A percentile compares a stretch with the other conserved stretches of the same genome.
Evolutionary conservation across 768 basidiomycete species (phyloP).

Genomic region (Serendipita indica): DNA sequence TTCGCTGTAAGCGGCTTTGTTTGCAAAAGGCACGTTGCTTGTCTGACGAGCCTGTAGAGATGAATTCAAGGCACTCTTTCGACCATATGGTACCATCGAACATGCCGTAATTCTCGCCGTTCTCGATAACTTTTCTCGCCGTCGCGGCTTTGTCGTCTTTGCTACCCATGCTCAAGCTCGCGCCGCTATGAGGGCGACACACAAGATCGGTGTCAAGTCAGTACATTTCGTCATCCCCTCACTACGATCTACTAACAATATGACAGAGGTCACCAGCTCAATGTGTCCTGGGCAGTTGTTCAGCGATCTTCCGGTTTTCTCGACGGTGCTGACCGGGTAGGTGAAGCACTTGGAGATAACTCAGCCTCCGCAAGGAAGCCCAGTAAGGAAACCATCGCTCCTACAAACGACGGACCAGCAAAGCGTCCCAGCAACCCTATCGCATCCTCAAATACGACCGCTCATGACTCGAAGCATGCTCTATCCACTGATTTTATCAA

Average conservation of each 20-base stretch:
- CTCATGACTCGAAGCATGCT: constrained; percentile 17
- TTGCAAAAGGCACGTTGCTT: constrained; percentile 6
- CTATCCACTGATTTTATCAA: background rate
- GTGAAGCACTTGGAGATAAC: background rate
- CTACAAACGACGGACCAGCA: background rate
- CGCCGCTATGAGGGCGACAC: constrained; percentile 47
- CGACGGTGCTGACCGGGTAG: constrained; percentile 58
- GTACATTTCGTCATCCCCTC: background rate
- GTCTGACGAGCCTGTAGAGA: constrained; percentile 26
- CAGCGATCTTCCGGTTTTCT: constrained; percentile 71
- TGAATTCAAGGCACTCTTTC: constrained; percentile 47
- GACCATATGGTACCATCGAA: constrained; percentile 45
- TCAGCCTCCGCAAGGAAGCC: background rate
- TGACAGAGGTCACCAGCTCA: constrained; percentile 53
- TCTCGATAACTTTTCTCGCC: constrained; percentile 66
- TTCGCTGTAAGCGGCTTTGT: constrained; percentile 44
- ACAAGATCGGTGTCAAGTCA: constrained; percentile 17
- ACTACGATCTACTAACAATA: background rate
- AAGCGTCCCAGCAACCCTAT: background rate
- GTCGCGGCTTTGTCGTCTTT: constrained; percentile 77
- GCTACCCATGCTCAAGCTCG: constrained; percentile 55
- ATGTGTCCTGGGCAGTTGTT: constrained; percentile 78
- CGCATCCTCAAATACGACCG: background rate
- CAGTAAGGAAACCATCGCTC: no score
- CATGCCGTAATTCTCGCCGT: constrained; percentile 76